Base-by-base conservation (phyloP, 768 basidiomycete species). In the Scleroderma bovista region DNA sequence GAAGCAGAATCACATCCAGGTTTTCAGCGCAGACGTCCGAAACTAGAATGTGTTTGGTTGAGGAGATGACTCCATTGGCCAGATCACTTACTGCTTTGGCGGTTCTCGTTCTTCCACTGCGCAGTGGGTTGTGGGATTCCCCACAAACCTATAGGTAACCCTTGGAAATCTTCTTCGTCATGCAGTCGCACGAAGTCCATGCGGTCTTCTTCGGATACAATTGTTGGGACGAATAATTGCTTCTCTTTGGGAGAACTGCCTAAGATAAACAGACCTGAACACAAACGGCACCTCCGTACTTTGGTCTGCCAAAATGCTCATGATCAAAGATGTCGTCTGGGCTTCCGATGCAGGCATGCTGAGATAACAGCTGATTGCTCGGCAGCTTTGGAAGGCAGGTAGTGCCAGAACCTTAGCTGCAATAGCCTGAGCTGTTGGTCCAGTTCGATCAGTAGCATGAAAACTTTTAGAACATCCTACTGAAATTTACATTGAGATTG, bases 331-430 rank as follows among this genome's bases (percentile, higher is more conserved):
- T 4, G 72, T 59, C 0, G 88, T 90, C 57, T 83, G 75, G 22
- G 82, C 72, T 57, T 91, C 88, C 3, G 76, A 84, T 2, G 75
- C 62, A 11, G 86, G 85, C 88, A 91, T 89, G 65, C 80, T 89
- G 37, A 91, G 71, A 62, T 85, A 91, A 64, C 88, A 91, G 69
- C 86, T 82, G 26, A 89, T 63, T 5, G 71, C 70, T 45, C 65
- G 73, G 45, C 73, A 75, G 34, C 59, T 58, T 32, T 72, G 64
- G 57, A 88, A 84, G 9, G 72, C 70, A 2, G 82, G 71, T 16
- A 81, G 64, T 0, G 74, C 60, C 17, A 83, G 56, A 24, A 89
- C 69, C 50, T 70, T 72, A 12, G 64, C 61, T 6, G 73, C 64
- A 46, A 88, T 74, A 26, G 57, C 59, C 49, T 62, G 56, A 42